Evolutionary conservation across 768 basidiomycete species (phyloP).

Genomic region (Collybia nuda): DNA sequence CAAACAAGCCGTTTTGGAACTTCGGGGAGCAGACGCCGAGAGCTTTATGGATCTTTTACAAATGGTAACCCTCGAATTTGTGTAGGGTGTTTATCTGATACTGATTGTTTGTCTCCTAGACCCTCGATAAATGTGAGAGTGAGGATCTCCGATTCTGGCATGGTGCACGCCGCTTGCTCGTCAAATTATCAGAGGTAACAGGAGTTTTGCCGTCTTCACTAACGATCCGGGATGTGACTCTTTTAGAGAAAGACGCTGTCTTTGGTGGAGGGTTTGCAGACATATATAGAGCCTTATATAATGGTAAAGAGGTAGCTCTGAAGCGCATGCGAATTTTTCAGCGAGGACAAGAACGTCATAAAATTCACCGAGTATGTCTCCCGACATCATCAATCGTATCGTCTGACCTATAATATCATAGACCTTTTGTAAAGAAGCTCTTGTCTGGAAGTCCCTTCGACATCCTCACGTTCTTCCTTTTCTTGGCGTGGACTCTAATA

Average conservation of each 20-base stretch:
- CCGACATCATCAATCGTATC: no score
- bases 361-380: constrained; percentile 14
- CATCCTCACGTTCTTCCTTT: constrained; percentile 27
- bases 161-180: constrained; percentile 22
- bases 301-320: constrained; percentile 21
- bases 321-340: constrained; percentile 26
- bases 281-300: constrained; percentile 20
- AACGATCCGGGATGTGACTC: constrained; percentile 20
- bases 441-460: constrained; percentile 24
- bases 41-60: no score
- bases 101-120: no score
- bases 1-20: no score
- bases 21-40: no score
- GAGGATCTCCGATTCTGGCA: not conserved
- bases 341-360: constrained; percentile 11
- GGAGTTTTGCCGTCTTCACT: constrained; percentile 22
- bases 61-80: no score
- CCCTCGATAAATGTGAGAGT: no score
- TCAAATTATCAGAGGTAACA: constrained; percentile 19
- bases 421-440: constrained; percentile 23
- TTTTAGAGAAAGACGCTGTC: constrained; percentile 18
- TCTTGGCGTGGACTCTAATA: constrained; percentile 20
- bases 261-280: constrained; percentile 28
- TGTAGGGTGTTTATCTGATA: no score
- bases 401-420: not conserved